Base-by-base conservation (phyloP, 495 filamentous ascomycete genomes). In the Lasiosphaeriaceae sp. region DNA sequence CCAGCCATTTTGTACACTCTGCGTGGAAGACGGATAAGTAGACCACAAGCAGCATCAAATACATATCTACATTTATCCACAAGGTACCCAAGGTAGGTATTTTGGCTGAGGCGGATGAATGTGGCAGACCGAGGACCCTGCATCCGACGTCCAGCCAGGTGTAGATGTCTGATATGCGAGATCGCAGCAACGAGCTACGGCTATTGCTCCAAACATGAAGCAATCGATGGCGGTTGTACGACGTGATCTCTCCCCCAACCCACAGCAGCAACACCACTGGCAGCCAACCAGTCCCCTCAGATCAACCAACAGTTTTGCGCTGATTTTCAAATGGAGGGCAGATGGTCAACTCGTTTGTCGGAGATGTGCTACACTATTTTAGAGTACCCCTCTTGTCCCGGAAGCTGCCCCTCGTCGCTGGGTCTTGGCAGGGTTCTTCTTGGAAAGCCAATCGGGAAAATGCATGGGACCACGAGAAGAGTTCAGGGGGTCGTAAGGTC, bases 391-490 rank as follows among this genome's bases (percentile, higher is more conserved):
- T n/a, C 16, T n/a, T 46, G 19, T 17, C 16, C n/a, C 45, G 45
- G 12, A 22, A 19, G 11, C 7, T 2, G 20, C 8, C 45, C 17
- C 11, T 47, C 12, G 19, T 44, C 14, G 41, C 16, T 21, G 20
- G 45, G 45, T 6, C 22, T 47, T 59, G 46, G 45, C n/a, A 50
- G 50, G 50, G 51, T 52, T 5, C 39, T 43, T 43, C n/a, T 5
- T 17, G 47, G 14, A 14, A 62, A 21, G 41, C 63, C 63, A 66
- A 66, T 66, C 56, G 63, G 63, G 51, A 39, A 55, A 66, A 46
- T 57, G 52, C 21, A 44, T 53, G 44, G 20, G 21, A 31, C 50
- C 63, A 66, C 63, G 63, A 56, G 63, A 65, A 37, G 23, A 29
- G 23, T 20, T 22, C 53, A 24, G 19, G 47, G 45, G 26, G 20